A percentile compares a stretch with the other conserved stretches of the same genome.
Conservation (phyloP, 2,329 filamentous ascomycete species). For the Fusarium foetens region DNA sequence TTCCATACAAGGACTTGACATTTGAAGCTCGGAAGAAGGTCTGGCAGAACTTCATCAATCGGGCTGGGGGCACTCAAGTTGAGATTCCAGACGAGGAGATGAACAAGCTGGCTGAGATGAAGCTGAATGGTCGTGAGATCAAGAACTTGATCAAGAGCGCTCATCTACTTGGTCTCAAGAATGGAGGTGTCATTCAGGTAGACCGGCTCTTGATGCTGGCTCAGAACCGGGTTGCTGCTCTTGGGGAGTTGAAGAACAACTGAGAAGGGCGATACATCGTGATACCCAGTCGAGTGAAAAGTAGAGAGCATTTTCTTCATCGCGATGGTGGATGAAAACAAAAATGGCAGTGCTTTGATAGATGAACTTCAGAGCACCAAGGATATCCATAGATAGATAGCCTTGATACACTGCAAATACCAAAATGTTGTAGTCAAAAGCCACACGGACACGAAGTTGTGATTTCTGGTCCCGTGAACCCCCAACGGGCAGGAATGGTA, state of each 20-base stretch:
- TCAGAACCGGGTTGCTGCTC: conserved; percentile 44
- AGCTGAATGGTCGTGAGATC: conserved; percentile 60
- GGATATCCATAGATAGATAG: neutral
- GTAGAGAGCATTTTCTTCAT: neutral
- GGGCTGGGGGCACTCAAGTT: conserved; percentile 42
- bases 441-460: fast-evolving
- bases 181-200: conserved; percentile 43
- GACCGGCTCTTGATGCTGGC: conserved; percentile 48
- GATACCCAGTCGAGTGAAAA: fast-evolving
- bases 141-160: conserved; percentile 58
- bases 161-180: conserved; percentile 49
- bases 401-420: neutral
- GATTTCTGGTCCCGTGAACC: neutral
- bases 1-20: conserved; percentile 47
- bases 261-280: neutral
- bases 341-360: neutral
- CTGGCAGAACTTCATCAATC: conserved; percentile 51
- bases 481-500: neutral
- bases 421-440: fast-evolving
- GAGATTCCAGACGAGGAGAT: conserved; percentile 44
- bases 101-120: conserved; percentile 50
- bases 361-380: neutral
- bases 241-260: neutral
- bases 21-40: conserved; percentile 45
- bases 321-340: neutral